These are phyloP conservation scores for Coniferiporia weirii DNA, from an alignment of 1,284 basidiomycete genomes.

Conservation along the genomic window DNA sequence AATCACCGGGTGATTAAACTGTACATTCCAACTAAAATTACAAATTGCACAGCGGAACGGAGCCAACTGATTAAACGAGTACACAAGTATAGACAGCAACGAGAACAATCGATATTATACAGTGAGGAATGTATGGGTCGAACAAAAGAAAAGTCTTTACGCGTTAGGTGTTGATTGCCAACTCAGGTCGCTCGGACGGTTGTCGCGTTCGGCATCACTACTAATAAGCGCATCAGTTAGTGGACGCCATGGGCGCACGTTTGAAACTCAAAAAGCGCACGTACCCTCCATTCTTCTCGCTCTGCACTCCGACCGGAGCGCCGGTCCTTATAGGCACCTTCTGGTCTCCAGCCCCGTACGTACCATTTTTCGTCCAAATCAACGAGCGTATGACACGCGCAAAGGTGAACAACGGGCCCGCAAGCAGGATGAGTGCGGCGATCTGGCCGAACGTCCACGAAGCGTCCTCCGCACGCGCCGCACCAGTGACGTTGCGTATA, in stretches of 20 bases:
- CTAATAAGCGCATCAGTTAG: no score
- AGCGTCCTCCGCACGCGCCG: conserved; percentile 5
- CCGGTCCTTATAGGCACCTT: neutral
- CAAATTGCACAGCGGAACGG: no score
- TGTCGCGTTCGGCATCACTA: no score
- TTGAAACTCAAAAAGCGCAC: neutral
- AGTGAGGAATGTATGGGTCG: no score
- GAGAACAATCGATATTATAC: no score
- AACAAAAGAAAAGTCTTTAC: no score
- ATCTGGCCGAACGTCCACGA: conserved; percentile 17
- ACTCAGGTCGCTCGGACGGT: no score
- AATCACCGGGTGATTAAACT: no score
- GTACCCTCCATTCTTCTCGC: neutral
- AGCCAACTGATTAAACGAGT: no score
- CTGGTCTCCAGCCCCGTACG: neutral
- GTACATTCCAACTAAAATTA: no score
- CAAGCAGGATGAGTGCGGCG: conserved; percentile 14
- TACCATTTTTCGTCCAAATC: neutral
- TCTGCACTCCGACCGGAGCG: neutral
- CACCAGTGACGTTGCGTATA: conserved; percentile 3
- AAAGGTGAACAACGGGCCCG: conserved; percentile 14
- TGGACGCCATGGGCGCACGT: neutral
- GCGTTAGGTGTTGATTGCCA: no score
- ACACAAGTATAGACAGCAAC: no score
- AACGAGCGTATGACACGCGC: conserved; percentile 4